Evolutionary conservation across 2,329 filamentous ascomycete species (phyloP), one percentile per base, ranked within the genome.

Genomic region (Xenoacremonium recifei): DNA sequence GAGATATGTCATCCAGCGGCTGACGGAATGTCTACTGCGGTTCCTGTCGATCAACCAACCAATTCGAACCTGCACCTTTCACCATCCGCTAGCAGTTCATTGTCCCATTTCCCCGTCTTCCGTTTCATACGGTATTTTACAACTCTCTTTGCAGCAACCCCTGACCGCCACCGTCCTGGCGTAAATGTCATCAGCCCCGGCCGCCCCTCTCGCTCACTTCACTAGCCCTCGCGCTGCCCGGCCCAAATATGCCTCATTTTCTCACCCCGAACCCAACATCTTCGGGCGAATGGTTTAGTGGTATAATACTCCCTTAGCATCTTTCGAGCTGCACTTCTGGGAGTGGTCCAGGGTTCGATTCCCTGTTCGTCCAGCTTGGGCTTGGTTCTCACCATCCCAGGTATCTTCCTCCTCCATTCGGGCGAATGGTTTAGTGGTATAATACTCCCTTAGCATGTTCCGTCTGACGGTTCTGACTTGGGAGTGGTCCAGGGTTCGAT

Each of bases 311-410:
- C 50, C 50, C 50, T 53, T 53, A 53, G 50, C 50, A 53, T 48
- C 30, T 32, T 50, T 48, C 47, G 41, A 39, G 34, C 17, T 17
- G 40, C 18, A 29, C 3, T 13, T n/a, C 6, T 10, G 50, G 49
- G 50, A 53, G 50, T 51, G 50, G 49, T 51, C 50, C 50, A 51
- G 50, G 49, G 50, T 53, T 53, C 50, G 50, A 53, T 53, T 53
- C 50, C 50, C 50, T 51, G 50, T 53, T 53, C 44, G 50, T 53
- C 50, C 50, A 53, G 25, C 29, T 17, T 13, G 10, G 38, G 33
- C n/a, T n/a, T n/a, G n/a, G n/a, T n/a, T n/a, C n/a, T n/a, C n/a
- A n/a, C n/a, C n/a, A n/a, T n/a, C n/a, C n/a, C n/a, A n/a, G n/a
- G n/a, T n/a, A n/a, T n/a, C n/a, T n/a, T n/a, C n/a, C n/a, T n/a